Evolutionary conservation across 2,329 filamentous ascomycete genomes (phyloP), one percentile per base, ranked within the genome.

Genomic region (Trichoderma koningiopsis): DNA sequence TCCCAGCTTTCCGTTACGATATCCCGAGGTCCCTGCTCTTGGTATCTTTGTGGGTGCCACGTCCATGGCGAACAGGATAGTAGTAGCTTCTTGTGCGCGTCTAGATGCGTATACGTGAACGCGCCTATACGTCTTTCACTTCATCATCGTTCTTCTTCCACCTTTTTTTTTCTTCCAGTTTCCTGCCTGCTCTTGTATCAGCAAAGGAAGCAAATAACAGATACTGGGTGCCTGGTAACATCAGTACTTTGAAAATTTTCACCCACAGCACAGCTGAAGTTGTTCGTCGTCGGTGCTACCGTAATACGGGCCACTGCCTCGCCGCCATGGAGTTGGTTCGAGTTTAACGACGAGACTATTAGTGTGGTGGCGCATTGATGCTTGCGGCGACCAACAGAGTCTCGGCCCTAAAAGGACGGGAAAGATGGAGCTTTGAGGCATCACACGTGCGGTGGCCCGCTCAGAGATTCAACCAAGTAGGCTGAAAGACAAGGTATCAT

Each of bases 321-420:
- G 40, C 53, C 27, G 27, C 33, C 53, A 14, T 29, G 27, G 53
- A 47, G 53, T 49, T 58, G 63, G 56, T 24, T 29, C 27, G 11
- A 14, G 6, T 29, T 40, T 37, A 60, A 43, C 22, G 64, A 68
- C 10, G 7, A 55, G 55, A 40, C 56, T 68, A 40, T 33, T 60
- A 68, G 56, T 29, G 56, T 33, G 64, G 64, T 60, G 64, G 64
- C 64, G 64, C 56, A 40, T 14, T 37, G 40, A 55, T 68, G 53
- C 31, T 60, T 49, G 62, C 27, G 27, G 49, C 37, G 52, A n/a
- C 53, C 56, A 35, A 37, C 43, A 31, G 64, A 60, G 64, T 68
- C 64, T 67, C 64, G 56, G 40, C 64, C 56, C 64, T 35, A 43
- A 53, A 29, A 60, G 13, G 31, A 68, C 56, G 64, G 64, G 64